These are phyloP conservation scores for Arthromyces matolae DNA, from an alignment of 768 basidiomycete genomes.

Conservation along the genomic window DNA sequence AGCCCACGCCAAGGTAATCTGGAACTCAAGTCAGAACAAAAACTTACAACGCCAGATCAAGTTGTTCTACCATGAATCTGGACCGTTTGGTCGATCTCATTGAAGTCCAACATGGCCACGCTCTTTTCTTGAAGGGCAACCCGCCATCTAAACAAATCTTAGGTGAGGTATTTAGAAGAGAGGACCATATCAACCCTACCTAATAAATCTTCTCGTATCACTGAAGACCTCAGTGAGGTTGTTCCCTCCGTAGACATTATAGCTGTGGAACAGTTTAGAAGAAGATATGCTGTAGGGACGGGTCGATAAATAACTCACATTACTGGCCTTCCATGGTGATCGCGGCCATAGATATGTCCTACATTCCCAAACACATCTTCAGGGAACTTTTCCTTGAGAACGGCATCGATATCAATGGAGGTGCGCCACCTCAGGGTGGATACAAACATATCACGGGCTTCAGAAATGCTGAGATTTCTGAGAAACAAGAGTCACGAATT, in stretches of 20 bases:
- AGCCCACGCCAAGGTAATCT: constrained; percentile 75
- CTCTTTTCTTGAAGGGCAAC: constrained; percentile 73
- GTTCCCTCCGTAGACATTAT: constrained; percentile 76
- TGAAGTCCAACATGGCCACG: constrained; percentile 63
- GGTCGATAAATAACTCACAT: constrained; percentile 52
- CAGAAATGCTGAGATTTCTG: constrained; percentile 49
- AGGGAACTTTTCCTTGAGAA: constrained; percentile 58
- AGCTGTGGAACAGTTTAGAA: constrained; percentile 37
- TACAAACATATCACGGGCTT: constrained; percentile 64
- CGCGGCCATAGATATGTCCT: constrained; percentile 63
- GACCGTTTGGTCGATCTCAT: constrained; percentile 65
- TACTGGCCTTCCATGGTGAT: constrained; percentile 68
- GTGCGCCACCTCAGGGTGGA: constrained; percentile 70
- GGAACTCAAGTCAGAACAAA: not conserved
- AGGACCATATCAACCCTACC: constrained; percentile 35
- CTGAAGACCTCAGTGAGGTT: constrained; percentile 71
- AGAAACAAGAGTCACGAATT: not conserved
- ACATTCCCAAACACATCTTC: constrained; percentile 60
- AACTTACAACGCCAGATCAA: not conserved
- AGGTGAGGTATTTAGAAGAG: not conserved
- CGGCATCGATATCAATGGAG: constrained; percentile 58
- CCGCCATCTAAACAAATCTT: constrained; percentile 56
- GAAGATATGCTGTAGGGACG: not conserved
- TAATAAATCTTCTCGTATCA: constrained; percentile 71
- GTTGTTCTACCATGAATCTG: constrained; percentile 67